Base-by-base conservation (phyloP, 2,329 filamentous ascomycete genomes). In the Calonectria leucothoes region DNA sequence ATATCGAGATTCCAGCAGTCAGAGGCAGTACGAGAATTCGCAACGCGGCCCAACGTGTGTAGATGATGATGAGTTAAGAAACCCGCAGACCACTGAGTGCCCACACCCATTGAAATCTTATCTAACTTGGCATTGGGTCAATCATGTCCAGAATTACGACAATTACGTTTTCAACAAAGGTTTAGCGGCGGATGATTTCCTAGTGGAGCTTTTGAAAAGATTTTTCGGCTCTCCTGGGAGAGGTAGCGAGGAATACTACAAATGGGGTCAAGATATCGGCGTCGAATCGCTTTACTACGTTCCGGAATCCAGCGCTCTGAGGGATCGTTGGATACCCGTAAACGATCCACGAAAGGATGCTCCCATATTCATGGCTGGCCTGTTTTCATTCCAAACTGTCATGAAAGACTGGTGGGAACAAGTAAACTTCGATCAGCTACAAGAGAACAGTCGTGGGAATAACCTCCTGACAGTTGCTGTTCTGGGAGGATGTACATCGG, bases 321-420 rank as follows among this genome's bases (percentile, higher is more conserved):
- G 17, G 20, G 3, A 8, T 42, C 6, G 6, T 7, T 4, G 1
- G 1, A 17, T 6, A 17, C n/a, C n/a, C n/a, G 17, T 0, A 15
- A 42, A 6, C 2, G 2, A 6, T 45, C n/a, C 39, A 45, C 8
- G 7, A n/a, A n/a, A 20, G 1, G 20, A n/a, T 45, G 7, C 20
- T 45, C 39, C 39, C 2, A 45, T 45, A 2, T 45, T n/a, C 7
- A 6, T n/a, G 39, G 6, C 20, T 1, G 20, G 20, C 20, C 17
- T 45, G 20, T 45, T 45, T 8, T 45, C 39, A n/a, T 45, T 45
- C 6, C 20, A 17, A 17, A 45, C 4, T 4, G 39, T 45, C 2
- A 1, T 45, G 11, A 45, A 4, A 10, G 20, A n/a, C 17, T 45
- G 39, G 39, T 45, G 39, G 39, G 39, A 45, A n/a, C 20, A 45